Evolutionary conservation across 495 filamentous ascomycete genomes (phyloP), one percentile per base, ranked within the genome.

Genomic region (Staphylotrichum longicolle): DNA sequence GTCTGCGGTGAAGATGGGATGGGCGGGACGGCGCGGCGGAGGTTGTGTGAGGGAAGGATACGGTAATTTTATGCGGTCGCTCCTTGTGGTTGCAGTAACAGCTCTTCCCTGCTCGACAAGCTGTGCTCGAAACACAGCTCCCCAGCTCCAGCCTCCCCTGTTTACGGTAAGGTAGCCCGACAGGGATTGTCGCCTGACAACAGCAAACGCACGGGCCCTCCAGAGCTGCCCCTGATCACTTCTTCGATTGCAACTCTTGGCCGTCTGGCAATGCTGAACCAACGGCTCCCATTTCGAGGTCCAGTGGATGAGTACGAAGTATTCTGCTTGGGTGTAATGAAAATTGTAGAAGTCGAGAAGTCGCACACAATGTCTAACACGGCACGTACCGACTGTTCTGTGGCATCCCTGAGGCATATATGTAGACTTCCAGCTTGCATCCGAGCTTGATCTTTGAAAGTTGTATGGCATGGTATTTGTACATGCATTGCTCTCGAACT

Each of bases 141-240:
- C 37, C 14, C 39, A 64, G 50, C 49, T 63, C 56, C 62, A 63
- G 45, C 50, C 49, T 58, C 56, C 62, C 61, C 53, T 51, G 53
- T 57, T 57, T 57, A 15, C 10, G 7, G 20, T 27, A 27, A 27
- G 20, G 3, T 10, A 35, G 47, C 20, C 52, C 12, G 35, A 40
- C 35, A 15, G 35, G 57, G 47, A 47, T 39, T 59, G 39, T 42
- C 9, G 39, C 55, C 46, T 42, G 57, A 58, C 46, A 49, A 57
- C 54, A 20, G 12, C 20, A 3, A 6, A 33, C 45, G 56, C 56
- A 58, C 56, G 45, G 42, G 15, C 45, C 56, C 54, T 35, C 20
- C n/a, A 9, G 33, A 3, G 14, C 10, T 39, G 50, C 37, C 48
- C 48, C 33, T 51, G 20, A 27, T n/a, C 5, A 4, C 30, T 10